Conservation (phyloP, 495 filamentous ascomycete genomes). For the Pseudoneurospora amorphoporcata region DNA sequence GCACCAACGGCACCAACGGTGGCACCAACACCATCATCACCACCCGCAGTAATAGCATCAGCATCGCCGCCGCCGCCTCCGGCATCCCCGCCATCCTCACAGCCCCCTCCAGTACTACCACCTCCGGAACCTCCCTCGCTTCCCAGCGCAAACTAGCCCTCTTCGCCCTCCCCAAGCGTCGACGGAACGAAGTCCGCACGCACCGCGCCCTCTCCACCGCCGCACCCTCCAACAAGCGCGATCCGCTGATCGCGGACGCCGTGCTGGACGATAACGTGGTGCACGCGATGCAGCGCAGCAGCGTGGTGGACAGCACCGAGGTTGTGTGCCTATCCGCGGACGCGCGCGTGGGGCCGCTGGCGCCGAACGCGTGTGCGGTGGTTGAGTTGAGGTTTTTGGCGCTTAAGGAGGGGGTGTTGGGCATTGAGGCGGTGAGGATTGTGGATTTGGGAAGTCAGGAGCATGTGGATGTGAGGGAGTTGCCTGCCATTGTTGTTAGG, state of each 20-base stretch:
- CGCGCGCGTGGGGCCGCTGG: constrained; percentile 68
- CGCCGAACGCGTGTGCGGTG: constrained; percentile 67
- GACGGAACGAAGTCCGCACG: constrained; percentile 54
- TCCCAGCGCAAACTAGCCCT: constrained; percentile 62
- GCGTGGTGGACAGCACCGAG: constrained; percentile 60
- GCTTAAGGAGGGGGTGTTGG: constrained; percentile 61
- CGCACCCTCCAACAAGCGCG: constrained; percentile 10
- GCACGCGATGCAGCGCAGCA: constrained; percentile 69
- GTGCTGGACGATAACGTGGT: constrained; percentile 78
- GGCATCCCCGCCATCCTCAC: background rate
- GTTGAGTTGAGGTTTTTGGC: constrained; percentile 73
- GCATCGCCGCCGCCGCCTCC: no score
- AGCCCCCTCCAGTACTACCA: background rate
- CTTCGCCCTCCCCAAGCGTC: constrained; percentile 67
- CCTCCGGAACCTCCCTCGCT: background rate
- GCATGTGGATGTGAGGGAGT: constrained; percentile 68
- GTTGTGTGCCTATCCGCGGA: constrained; percentile 76
- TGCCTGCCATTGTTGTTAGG: constrained; percentile 59
- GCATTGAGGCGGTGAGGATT: constrained; percentile 70
- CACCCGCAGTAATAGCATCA: background rate
- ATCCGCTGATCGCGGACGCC: constrained; percentile 52
- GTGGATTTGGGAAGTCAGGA: constrained; percentile 75
- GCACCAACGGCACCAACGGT: constrained; percentile 21
- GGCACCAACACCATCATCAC: background rate
- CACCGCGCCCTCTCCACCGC: constrained; percentile 42